Conservation (phyloP, 371 early-diverging fungal genomes). For the Mucor indicus region DNA sequence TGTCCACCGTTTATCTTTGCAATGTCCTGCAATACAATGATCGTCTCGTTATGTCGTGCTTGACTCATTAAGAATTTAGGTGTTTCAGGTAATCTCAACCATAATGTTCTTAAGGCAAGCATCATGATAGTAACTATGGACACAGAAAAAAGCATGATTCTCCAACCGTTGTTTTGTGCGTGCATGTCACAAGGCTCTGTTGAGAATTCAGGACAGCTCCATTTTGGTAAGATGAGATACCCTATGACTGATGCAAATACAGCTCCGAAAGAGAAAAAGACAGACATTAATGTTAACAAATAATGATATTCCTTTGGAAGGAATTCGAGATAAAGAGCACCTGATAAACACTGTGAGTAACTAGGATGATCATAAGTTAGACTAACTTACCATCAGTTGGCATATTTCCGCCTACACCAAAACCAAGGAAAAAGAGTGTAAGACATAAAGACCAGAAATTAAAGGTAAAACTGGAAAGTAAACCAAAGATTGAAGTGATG, state of each 20-base stretch:
- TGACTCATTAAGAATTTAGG: conserved; percentile 77
- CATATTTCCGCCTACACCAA: conserved; percentile 89
- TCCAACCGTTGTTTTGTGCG: conserved; percentile 73
- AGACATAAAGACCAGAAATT: conserved; percentile 63
- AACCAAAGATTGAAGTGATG: conserved; percentile 71
- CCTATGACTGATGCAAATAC: conserved; percentile 71
- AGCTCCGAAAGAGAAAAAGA: conserved; percentile 84
- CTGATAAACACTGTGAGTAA: conserved; percentile 28
- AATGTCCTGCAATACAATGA: conserved; percentile 68
- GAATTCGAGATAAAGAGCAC: conserved; percentile 83
- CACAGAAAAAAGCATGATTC: conserved; percentile 61
- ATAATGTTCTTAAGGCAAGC: conserved; percentile 64
- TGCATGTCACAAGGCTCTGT: conserved; percentile 49
- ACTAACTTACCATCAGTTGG: conserved; percentile 82
- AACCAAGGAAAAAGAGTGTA: conserved; percentile 67
- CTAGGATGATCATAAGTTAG: too few relatives aligned
- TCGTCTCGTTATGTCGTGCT: conserved; percentile 67
- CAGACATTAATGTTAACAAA: conserved; percentile 78
- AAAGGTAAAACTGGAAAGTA: conserved; percentile 65
- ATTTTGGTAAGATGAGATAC: conserved; percentile 58
- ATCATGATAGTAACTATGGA: conserved; percentile 64
- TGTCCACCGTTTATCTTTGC: conserved; percentile 68
- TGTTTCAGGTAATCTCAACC: conserved; percentile 72
- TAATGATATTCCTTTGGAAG: conserved; percentile 75
- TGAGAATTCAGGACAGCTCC: conserved; percentile 60